Conservation (phyloP, 1,139 yeast genomes). For the Taphrina deformans region DNA sequence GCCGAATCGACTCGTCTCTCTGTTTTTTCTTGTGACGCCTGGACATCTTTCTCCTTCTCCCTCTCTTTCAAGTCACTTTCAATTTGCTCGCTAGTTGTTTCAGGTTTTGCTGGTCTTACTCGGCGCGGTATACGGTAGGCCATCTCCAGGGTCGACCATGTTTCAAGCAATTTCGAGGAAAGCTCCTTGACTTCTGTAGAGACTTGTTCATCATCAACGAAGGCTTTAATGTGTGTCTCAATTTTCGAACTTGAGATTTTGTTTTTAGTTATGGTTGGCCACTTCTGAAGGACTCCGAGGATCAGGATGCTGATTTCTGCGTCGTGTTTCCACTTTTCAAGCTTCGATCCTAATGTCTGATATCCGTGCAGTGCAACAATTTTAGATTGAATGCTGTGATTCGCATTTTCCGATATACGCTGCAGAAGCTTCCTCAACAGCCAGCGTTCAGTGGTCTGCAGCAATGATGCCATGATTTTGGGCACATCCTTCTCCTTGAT, state of each 20-base stretch:
- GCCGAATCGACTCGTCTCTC: neutral
- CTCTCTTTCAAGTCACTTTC: neutral
- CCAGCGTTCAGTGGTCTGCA: constrained; percentile 72
- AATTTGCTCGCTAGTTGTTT: neutral
- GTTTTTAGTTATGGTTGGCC: constrained; percentile 83
- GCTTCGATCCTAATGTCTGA: constrained; percentile 66
- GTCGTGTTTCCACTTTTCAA: constrained; percentile 51
- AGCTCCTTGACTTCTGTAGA: constrained; percentile 37
- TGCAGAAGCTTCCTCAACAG: constrained; percentile 66
- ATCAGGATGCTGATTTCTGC: constrained; percentile 48
- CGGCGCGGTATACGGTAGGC: constrained; percentile 71
- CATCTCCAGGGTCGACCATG: constrained; percentile 76
- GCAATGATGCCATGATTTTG: constrained; percentile 74
- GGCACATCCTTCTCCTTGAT: constrained; percentile 59
- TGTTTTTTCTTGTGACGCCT: neutral
- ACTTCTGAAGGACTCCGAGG: constrained; percentile 59
- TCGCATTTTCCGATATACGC: constrained; percentile 61
- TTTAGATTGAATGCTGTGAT: constrained; percentile 56
- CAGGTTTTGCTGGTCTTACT: neutral
- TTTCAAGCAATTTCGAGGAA: constrained; percentile 53
- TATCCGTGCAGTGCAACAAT: constrained; percentile 85
- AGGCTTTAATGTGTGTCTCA: constrained; percentile 59
- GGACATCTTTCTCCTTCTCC: neutral
- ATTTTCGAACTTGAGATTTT: constrained; percentile 78
- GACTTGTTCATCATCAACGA: constrained; percentile 46